Conservation (phyloP, 1,139 yeast species). For the Taphrina sp. region DNA sequence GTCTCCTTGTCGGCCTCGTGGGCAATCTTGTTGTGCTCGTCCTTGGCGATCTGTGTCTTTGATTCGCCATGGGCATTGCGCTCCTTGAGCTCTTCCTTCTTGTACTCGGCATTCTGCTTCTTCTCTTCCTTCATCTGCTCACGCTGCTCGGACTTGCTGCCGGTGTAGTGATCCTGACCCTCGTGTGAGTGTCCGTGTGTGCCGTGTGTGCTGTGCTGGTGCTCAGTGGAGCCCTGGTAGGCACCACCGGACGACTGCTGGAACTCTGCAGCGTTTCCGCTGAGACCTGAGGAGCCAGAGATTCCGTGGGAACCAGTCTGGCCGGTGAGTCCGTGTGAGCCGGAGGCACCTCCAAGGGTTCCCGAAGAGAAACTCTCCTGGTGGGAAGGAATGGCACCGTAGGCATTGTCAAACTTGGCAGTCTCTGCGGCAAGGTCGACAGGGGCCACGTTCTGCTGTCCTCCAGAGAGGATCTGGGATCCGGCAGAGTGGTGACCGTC, state of each 20-base stretch:
- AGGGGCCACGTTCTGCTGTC: slow-evolving; percentile 17
- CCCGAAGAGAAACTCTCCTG: not conserved
- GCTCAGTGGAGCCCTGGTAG: slow-evolving; percentile 21
- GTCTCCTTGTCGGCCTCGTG: slow-evolving; percentile 26
- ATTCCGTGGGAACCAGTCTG: not conserved
- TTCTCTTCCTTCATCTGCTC: slow-evolving; percentile 28
- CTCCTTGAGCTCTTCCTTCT: slow-evolving; percentile 14
- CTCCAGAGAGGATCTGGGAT: slow-evolving; percentile 16
- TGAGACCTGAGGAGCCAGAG: slow-evolving; percentile 2
- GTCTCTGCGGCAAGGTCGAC: slow-evolving; percentile 30
- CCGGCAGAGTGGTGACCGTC: slow-evolving; percentile 21
- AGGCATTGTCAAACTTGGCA: slow-evolving; percentile 32
- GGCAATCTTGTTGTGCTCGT: slow-evolving; percentile 15
- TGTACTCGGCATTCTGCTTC: slow-evolving; percentile 17
- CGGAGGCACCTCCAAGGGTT: not conserved
- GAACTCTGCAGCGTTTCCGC: not conserved
- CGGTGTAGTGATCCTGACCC: slow-evolving; percentile 11
- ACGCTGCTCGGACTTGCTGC: slow-evolving; percentile 13
- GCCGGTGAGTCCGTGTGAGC: slow-evolving; percentile 1
- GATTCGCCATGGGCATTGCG: slow-evolving; percentile 16
- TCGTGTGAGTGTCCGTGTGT: slow-evolving; percentile 1
- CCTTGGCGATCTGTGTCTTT: slow-evolving; percentile 22
- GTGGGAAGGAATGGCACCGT: slow-evolving; percentile 4
- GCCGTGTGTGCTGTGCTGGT: slow-evolving; percentile 20
- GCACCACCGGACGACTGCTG: slow-evolving; percentile 5